phyloP scores from a whole-genome alignment of 2,329 filamentous ascomycete genomes.

The Magnaporthales sp. region DNA sequence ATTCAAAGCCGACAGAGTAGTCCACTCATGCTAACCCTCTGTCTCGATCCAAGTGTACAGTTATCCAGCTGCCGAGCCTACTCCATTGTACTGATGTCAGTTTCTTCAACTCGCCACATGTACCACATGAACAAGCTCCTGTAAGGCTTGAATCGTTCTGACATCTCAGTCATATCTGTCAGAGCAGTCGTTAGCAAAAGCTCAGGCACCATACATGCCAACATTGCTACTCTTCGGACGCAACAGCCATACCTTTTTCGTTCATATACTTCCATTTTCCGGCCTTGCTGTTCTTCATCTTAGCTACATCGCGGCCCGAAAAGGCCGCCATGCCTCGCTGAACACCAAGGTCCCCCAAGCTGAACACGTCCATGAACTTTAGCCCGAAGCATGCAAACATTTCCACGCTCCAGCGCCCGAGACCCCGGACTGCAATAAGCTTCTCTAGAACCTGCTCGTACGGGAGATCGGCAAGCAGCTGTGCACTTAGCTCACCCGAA shows the following conservation, averaged over 20 bases:
- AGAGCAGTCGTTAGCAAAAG: neutral
- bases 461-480: slow-evolving; percentile 66
- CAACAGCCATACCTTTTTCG: slow-evolving; percentile 33
- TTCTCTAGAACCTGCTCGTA: slow-evolving; percentile 81
- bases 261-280: slow-evolving; percentile 98
- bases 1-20: neutral
- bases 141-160: slow-evolving; percentile 76
- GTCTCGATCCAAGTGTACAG: neutral
- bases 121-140: slow-evolving; percentile 97
- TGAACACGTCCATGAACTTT: slow-evolving; percentile 91
- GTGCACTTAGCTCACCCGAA: slow-evolving; percentile 63
- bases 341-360: slow-evolving; percentile 83
- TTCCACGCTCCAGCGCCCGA: slow-evolving; percentile 88
- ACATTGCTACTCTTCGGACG: neutral
- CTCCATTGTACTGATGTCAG: slow-evolving; percentile 59
- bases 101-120: slow-evolving; percentile 84
- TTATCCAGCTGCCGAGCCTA: slow-evolving; percentile 10
- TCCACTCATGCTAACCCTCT: neutral
- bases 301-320: slow-evolving; percentile 71
- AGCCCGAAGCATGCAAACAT: slow-evolving; percentile 98
- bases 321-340: slow-evolving; percentile 92
- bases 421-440: slow-evolving; percentile 75
- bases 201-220: neutral
- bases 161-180: slow-evolving; percentile 78
- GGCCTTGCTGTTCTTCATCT: slow-evolving; percentile 68